phyloP scores from a whole-genome alignment of 202 grass and related monocot genomes.

The Digitaria exilis region DNA sequence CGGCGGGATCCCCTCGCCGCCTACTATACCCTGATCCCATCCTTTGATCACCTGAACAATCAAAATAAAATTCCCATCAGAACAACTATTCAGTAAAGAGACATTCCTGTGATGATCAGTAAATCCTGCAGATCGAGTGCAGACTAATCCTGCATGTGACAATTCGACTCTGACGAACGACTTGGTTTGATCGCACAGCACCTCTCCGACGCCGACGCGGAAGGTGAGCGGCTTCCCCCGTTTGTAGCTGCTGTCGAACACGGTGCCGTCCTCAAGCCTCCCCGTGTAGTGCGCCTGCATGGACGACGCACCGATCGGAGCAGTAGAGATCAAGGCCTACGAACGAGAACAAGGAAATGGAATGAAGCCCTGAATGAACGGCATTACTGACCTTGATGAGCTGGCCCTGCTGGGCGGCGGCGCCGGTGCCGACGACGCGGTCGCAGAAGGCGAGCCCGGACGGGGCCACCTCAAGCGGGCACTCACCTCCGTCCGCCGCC shows the following conservation, averaged over 20 bases:
- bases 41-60: slow-evolving; percentile 79
- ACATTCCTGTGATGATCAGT: not conserved
- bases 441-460: slow-evolving; percentile 86
- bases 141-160: not conserved
- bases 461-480: slow-evolving; percentile 55
- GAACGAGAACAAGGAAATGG: not conserved
- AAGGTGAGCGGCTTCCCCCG: slow-evolving; percentile 70
- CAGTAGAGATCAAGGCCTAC: too few species aligned
- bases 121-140: not conserved
- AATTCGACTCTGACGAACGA: not conserved
- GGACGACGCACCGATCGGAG: too few species aligned
- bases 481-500: slow-evolving; percentile 39
- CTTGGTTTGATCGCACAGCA: not conserved
- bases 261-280: slow-evolving; percentile 83
- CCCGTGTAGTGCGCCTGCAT: slow-evolving; percentile 80
- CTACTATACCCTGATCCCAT: slow-evolving; percentile 87
- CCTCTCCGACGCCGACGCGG: slow-evolving; percentile 86
- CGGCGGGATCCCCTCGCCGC: slow-evolving; percentile 82
- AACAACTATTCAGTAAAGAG: not conserved
- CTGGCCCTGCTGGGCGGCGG: slow-evolving; percentile 57
- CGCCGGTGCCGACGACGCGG: slow-evolving; percentile 61
- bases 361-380: not conserved
- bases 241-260: slow-evolving; percentile 96
- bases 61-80: not conserved
- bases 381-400: slow-evolving; percentile 73